phyloP scores from a whole-genome alignment of 2,329 filamentous ascomycete genomes.

The Aspergillus quadricinctus region DNA sequence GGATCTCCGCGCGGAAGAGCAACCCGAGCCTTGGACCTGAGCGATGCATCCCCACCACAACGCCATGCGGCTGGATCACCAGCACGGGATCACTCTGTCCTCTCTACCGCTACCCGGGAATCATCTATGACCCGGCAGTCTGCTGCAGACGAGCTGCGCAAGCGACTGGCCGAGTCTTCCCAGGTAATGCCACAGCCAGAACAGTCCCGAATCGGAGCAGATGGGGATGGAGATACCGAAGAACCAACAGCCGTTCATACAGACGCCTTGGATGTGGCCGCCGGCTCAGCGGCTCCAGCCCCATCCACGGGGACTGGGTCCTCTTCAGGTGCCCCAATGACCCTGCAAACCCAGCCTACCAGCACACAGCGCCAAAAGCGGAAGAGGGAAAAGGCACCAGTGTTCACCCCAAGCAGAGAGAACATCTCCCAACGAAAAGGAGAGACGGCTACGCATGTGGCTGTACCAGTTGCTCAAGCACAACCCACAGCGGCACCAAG shows the following conservation, averaged over 20 bases:
- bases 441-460: neutral
- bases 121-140: constrained; percentile 20
- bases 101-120: constrained; percentile 20
- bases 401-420: too few relatives aligned
- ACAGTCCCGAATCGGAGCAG: neutral
- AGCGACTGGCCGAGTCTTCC: constrained; percentile 33
- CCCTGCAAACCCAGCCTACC: too few relatives aligned
- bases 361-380: too few relatives aligned
- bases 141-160: constrained; percentile 29
- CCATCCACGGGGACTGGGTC: too few relatives aligned
- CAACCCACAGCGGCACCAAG: constrained; percentile 17
- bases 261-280: neutral
- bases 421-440: too few relatives aligned
- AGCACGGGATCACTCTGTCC: constrained; percentile 19
- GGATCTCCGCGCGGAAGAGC: constrained; percentile 24
- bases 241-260: neutral
- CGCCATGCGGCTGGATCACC: constrained; percentile 18
- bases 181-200: constrained; percentile 7
- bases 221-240: neutral
- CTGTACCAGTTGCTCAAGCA: constrained; percentile 3
- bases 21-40: constrained; percentile 11
- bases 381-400: too few relatives aligned
- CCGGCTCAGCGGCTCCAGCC: too few relatives aligned
- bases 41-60: constrained; percentile 15
- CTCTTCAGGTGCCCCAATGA: too few relatives aligned